These are phyloP conservation scores for Hirsutella rhossiliensis DNA, from an alignment of 2,329 filamentous ascomycete species.

Conservation along the genomic window DNA sequence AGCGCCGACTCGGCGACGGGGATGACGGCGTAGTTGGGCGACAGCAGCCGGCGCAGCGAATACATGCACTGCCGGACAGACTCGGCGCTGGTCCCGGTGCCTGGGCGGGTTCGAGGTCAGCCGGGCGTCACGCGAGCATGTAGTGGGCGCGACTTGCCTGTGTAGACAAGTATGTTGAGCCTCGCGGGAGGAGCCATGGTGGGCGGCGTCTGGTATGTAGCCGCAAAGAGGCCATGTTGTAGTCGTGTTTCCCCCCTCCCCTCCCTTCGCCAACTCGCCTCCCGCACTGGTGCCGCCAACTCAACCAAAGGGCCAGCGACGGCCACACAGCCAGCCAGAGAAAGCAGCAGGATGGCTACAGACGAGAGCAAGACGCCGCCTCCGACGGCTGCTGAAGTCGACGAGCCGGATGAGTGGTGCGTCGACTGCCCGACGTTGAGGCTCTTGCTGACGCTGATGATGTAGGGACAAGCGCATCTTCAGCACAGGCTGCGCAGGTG, in stretches of 20 bases:
- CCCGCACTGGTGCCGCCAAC: too few species aligned
- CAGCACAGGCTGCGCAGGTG: constrained; percentile 88
- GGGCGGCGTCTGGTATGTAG: neutral
- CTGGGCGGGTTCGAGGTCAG: constrained; percentile 28
- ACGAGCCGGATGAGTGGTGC: constrained; percentile 94
- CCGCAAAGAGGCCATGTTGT: neutral
- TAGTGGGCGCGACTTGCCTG: constrained; percentile 51
- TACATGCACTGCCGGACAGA: constrained; percentile 85
- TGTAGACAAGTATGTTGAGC: constrained; percentile 89
- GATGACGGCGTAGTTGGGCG: constrained; percentile 86
- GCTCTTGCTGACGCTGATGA: constrained; percentile 4
- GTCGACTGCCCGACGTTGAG: constrained; percentile 19
- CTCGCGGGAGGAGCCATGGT: constrained; percentile 50
- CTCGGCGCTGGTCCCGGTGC: constrained; percentile 73
- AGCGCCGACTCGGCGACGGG: constrained; percentile 67
- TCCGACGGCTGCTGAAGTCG: constrained; percentile 17
- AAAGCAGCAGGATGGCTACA: neutral
- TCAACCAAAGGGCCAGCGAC: too few species aligned
- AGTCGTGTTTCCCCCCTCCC: neutral
- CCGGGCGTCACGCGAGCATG: constrained; percentile 4
- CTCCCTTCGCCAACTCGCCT: too few species aligned
- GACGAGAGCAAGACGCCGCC: neutral
- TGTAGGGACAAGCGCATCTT: constrained; percentile 93
- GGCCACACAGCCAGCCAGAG: too few species aligned
- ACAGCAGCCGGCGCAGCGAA: constrained; percentile 73